phyloP scores from a whole-genome alignment of 169 alveolate species.

The Plasmodium reichenowi region DNA sequence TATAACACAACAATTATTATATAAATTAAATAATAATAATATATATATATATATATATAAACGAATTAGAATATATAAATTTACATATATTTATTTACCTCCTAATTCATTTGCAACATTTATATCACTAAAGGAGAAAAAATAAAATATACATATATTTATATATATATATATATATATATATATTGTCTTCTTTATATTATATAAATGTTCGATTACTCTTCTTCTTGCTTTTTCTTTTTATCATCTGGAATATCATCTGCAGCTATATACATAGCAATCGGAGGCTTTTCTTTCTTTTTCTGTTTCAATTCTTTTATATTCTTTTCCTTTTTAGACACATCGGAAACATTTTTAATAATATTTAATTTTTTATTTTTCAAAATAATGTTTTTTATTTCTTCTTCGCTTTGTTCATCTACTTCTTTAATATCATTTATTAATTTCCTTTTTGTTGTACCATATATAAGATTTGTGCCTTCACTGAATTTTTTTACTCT shows the following conservation, averaged over 20 bases:
- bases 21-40: background rate
- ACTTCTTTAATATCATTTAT: background rate
- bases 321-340: slow-evolving; percentile 35
- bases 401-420: slow-evolving; percentile 34
- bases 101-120: slow-evolving; percentile 55
- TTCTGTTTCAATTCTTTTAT: slow-evolving; percentile 10
- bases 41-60: background rate
- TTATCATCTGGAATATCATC: slow-evolving; percentile 26
- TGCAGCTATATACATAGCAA: slow-evolving; percentile 69
- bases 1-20: background rate
- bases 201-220: slow-evolving; percentile 6
- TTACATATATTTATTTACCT: slow-evolving; percentile 6
- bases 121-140: slow-evolving; percentile 38
- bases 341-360: slow-evolving; percentile 57
- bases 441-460: slow-evolving; percentile 36
- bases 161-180: too few species aligned
- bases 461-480: slow-evolving; percentile 74
- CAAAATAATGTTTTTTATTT: slow-evolving; percentile 30
- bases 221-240: slow-evolving; percentile 27
- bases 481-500: slow-evolving; percentile 69
- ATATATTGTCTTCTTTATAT: too few species aligned
- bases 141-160: background rate
- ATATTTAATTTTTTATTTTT: slow-evolving; percentile 17
- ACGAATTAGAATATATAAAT: background rate
- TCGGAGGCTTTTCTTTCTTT: slow-evolving; percentile 21